Evolutionary conservation across 345 rosid genomes (phyloP).

Genomic region (Syzygium jambos): DNA sequence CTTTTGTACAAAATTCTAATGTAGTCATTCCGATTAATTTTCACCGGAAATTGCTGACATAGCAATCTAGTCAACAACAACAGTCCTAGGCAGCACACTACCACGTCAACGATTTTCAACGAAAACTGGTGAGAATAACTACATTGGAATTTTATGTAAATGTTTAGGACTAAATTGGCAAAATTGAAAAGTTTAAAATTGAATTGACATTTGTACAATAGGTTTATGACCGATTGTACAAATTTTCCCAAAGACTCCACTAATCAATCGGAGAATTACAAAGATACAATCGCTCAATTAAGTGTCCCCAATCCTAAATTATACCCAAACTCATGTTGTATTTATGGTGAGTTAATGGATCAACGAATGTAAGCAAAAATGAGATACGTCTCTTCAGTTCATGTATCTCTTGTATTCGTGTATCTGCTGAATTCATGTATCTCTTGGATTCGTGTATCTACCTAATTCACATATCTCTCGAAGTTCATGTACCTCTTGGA

Average conservation of each 20-base stretch:
- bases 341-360: too few species aligned
- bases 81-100: neutral
- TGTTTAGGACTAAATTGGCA: neutral
- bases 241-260: neutral
- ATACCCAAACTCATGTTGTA: neutral
- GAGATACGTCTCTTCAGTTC: too few species aligned
- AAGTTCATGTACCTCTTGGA: too few species aligned
- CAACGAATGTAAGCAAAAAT: too few species aligned
- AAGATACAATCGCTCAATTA: neutral
- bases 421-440: too few species aligned
- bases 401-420: too few species aligned
- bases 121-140: neutral
- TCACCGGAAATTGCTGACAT: neutral
- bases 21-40: neutral
- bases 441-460: too few species aligned
- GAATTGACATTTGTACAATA: neutral
- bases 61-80: accelerated
- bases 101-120: neutral
- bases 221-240: neutral
- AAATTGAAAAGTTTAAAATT: neutral
- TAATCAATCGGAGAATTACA: neutral
- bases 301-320: neutral
- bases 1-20: neutral
- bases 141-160: neutral
- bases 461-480: too few species aligned